Base-by-base conservation (phyloP, 345 rosid species). In the Viola odorata region DNA sequence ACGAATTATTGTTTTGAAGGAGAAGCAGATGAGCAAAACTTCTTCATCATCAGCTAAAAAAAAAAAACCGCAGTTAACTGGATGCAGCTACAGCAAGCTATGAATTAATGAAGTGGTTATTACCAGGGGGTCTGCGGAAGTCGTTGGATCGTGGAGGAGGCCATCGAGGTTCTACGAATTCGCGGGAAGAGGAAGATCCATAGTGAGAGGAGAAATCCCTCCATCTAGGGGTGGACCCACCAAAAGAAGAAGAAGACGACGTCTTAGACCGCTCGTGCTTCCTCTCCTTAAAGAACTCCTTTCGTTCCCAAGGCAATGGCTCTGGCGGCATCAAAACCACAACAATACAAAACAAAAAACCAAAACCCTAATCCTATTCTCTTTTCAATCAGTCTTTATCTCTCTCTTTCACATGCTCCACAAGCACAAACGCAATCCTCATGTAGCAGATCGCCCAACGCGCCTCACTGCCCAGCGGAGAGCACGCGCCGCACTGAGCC, bases 261-360 rank as follows among this genome's bases (percentile, higher is more conserved):
- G 59, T 14, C 12, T 82, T 79, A 38, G 67, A 55, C 82, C 95
- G 80, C 23, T 88, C 96, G 82, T 82, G 81, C 87, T 86, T 88
- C 88, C 95, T 80, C 75, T 86, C 94, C 82, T 79, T 85, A 65
- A 75, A 78, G 73, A 83, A 82, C 66, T 86, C 96, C 74, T 87
- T 90, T 84, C 95, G 95, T 81, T 88, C 96, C 91, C 80, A 87
- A 60, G 92, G 85, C 69, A 77, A 80, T 74, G 92, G 88, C 80
- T 94, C 95, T 45, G 88, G 85, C 85, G 99, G 98, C 99, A 91
- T 95, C 76, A 84, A 86, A 57, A 50, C 62, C 40, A 42, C 6
- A 38, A 47, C 50, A 12, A 47, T 9, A 47, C 50, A 15, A 52
- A 48, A 41, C 50, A 12, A 37, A 66, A 61, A 57, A 57, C 63